A percentile compares a stretch with the other conserved stretches of the same genome.
These are phyloP conservation scores for Naegleria fowleri DNA, from an alignment of 208 protist genomes.

Conservation along the genomic window DNA sequence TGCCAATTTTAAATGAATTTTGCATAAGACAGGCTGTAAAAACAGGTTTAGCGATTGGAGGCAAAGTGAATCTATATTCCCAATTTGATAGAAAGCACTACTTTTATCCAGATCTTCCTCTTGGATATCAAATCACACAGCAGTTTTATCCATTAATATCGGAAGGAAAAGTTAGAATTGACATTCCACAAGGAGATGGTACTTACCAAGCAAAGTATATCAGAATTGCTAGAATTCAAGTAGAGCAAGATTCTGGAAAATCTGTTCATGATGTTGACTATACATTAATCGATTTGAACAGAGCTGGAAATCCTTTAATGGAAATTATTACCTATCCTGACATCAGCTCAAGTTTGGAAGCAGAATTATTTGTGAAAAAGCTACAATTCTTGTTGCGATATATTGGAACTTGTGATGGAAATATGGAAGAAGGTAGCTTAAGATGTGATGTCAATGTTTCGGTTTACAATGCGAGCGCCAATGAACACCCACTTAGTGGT, in stretches of 20 bases:
- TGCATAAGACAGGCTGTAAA: slow-evolving; percentile 49
- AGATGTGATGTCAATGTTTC: slow-evolving; percentile 58
- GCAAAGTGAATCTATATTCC: slow-evolving; percentile 39
- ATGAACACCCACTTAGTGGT: slow-evolving; percentile 14
- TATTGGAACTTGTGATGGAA: slow-evolving; percentile 46
- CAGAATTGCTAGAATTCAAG: slow-evolving; percentile 27
- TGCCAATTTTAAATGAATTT: slow-evolving; percentile 39
- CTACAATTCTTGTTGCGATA: slow-evolving; percentile 46
- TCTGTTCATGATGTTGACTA: slow-evolving; percentile 44
- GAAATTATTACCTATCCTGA: slow-evolving; percentile 56
- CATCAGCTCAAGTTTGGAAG: slow-evolving; percentile 42
- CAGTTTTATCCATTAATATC: slow-evolving; percentile 13
- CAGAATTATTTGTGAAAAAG: slow-evolving; percentile 43
- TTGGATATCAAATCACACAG: slow-evolving; percentile 64
- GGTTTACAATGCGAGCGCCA: slow-evolving; percentile 16
- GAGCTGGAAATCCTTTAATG: slow-evolving; percentile 53
- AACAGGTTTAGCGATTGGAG: slow-evolving; percentile 43
- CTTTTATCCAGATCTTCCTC: slow-evolving; percentile 58
- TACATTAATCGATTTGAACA: slow-evolving; percentile 53
- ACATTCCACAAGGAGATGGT: not conserved
- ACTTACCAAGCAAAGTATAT: not conserved
- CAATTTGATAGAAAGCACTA: slow-evolving; percentile 64
- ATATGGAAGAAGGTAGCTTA: slow-evolving; percentile 53
- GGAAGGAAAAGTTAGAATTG: not conserved
- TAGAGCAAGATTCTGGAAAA: slow-evolving; percentile 59